These are phyloP conservation scores for Agroathelia rolfsii DNA, from an alignment of 1,284 basidiomycete species.

Conservation along the genomic window DNA sequence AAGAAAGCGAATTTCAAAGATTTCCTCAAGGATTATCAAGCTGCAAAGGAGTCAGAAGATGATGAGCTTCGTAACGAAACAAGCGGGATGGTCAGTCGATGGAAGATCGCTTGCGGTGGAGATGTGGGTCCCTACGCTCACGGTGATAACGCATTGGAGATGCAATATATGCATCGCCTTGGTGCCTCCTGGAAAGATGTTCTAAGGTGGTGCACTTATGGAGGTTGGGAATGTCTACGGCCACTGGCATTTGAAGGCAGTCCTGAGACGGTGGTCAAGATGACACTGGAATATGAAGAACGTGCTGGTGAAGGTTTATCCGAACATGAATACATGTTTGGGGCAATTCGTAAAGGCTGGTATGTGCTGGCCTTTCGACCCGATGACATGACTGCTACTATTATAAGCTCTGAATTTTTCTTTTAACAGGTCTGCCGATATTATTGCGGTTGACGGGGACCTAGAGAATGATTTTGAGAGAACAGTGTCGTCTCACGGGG, in stretches of 20 bases:
- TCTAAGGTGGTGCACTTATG: conserved; percentile 49
- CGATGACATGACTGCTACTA: too few species aligned
- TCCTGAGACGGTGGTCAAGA: conserved; percentile 20
- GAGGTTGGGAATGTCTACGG: conserved; percentile 49
- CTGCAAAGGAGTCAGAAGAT: too few species aligned
- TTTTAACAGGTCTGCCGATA: too few species aligned
- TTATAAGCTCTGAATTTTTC: too few species aligned
- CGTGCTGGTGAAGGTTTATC: conserved; percentile 24
- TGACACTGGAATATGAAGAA: conserved; percentile 23
- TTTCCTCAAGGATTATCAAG: too few species aligned
- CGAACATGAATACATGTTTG: conserved; percentile 52
- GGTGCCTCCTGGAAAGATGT: conserved; percentile 45
- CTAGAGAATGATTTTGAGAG: conserved; percentile 38
- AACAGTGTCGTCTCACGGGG: conserved; percentile 32
- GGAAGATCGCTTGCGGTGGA: conserved; percentile 49
- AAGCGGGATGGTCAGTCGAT: conserved; percentile 25
- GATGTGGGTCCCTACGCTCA: conserved; percentile 57
- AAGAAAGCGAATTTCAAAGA: conserved; percentile 31
- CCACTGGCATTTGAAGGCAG: conserved; percentile 44
- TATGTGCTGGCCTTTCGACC: too few species aligned
- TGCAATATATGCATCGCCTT: conserved; percentile 48
- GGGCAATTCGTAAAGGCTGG: conserved; percentile 39
- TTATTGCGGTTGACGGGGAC: conserved; percentile 40
- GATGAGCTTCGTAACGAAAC: too few species aligned
- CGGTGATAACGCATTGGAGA: conserved; percentile 50